Evolutionary conservation across 1,284 basidiomycete species (phyloP), one percentile per base, ranked within the genome.

Genomic region (Irpex rosettiformis): DNA sequence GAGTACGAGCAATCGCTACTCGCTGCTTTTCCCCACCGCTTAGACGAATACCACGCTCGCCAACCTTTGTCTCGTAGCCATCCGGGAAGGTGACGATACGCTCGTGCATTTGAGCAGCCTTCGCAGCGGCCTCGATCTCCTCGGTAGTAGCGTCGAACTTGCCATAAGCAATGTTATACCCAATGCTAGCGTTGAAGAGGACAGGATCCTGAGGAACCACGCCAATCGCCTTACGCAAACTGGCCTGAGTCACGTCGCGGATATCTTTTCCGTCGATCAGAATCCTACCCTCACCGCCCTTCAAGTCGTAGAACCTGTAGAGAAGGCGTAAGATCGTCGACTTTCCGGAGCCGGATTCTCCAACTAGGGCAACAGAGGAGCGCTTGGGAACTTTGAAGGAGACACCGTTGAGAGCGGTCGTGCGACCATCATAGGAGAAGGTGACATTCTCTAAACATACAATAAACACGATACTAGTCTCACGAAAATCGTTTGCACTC

Each of bases 281-380:
- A 64, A 92, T 90, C 29, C 85, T 78, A 16, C 88, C 88, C 62
- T 88, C 79, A 30, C 90, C 90, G 57, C 83, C 81, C 29, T 81
- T 79, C 21, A 94, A 79, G 67, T 96, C 94, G 71, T 96, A 96
- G 76, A 97, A 94, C 49, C 94, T 83, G 71, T 93, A 96, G 13
- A 97, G 78, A 51, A 94, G 79, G 16, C 92, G 86, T 57, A 94
- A 74, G 56, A 95, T 83, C 0, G 93, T 93, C 6, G 88, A 90
- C 71, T 94, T 94, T 42, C 91, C 89, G 11, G 88, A 78, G 3
- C 91, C 91, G 16, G 89, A 88, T 68, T 91, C 86, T 45, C 88
- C 91, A 13, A 95, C 91, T 25, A 95, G 80, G 16, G 93, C 93
- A 10, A 94, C 91, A 10, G 89, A 87, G 4, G 84, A 84, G 13